Percentiles rank a stretch among this genome's conserved stretches.
Evolutionary conservation across 1,284 basidiomycete genomes (phyloP).

Genomic region (Inonotus hispidus): DNA sequence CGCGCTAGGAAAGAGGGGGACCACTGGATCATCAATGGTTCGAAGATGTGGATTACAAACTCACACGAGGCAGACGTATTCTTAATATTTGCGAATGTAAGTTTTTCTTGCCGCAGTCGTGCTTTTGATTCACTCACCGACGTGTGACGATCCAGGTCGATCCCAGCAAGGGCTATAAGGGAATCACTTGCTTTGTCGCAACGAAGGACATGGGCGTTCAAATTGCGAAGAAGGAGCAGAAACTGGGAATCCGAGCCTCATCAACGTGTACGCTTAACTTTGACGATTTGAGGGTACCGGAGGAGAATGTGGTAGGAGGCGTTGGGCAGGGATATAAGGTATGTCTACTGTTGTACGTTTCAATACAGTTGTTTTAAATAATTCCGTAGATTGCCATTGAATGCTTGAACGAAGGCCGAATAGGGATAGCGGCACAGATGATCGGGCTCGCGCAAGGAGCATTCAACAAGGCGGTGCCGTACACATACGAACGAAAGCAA

Average conservation of each 20-base stretch:
- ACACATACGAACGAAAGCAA: conserved; percentile 91
- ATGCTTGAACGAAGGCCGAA: conserved; percentile 96
- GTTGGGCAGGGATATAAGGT: conserved; percentile 95
- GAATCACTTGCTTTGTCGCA: conserved; percentile 96
- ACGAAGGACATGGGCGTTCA: conserved; percentile 96
- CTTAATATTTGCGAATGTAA: conserved; percentile 89
- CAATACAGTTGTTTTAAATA: background rate
- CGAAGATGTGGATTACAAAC: conserved; percentile 99
- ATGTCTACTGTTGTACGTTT: conserved; percentile 14
- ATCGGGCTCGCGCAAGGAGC: conserved; percentile 96
- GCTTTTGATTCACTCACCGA: background rate
- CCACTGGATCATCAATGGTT: conserved; percentile 85
- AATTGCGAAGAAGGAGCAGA: conserved; percentile 99
- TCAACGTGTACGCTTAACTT: conserved; percentile 96
- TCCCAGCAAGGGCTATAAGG: conserved; percentile 95
- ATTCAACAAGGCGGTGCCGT: conserved; percentile 89
- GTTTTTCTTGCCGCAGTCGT: conserved; percentile 21
- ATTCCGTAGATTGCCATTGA: conserved; percentile 82
- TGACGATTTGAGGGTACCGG: conserved; percentile 91
- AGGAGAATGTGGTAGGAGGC: conserved; percentile 90
- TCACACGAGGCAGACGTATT: conserved; percentile 93
- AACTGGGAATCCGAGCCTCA: conserved; percentile 95
- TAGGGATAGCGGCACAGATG: conserved; percentile 97
- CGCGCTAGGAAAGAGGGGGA: conserved; percentile 83
- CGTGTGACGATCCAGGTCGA: conserved; percentile 50